A percentile compares a stretch with the other conserved stretches of the same genome.
phyloP scores from a whole-genome alignment of 2,329 filamentous ascomycete genomes.

The Beauveria rudraprayagi region DNA sequence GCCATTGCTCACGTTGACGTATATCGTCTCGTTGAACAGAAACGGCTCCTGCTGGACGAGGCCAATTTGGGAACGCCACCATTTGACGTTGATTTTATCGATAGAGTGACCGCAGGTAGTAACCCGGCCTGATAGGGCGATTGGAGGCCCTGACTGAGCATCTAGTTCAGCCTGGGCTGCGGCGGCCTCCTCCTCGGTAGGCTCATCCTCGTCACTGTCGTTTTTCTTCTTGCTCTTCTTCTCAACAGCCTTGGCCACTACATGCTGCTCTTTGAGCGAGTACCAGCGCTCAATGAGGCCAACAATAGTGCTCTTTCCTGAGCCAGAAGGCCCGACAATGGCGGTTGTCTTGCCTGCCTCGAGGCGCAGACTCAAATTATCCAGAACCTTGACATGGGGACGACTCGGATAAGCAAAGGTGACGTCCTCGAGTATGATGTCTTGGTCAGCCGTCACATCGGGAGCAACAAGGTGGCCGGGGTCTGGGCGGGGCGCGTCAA shows the following conservation, averaged over 20 bases:
- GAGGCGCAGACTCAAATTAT: constrained; percentile 50
- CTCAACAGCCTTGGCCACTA: constrained; percentile 34
- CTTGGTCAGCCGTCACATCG: constrained; percentile 29
- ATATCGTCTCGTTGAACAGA: constrained; percentile 59
- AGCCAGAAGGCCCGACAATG: constrained; percentile 65
- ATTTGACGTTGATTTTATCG: constrained; percentile 53
- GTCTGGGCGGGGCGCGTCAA: constrained; percentile 36
- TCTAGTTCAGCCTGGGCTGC: constrained; percentile 18
- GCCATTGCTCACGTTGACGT: constrained; percentile 54
- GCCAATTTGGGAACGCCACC: constrained; percentile 54
- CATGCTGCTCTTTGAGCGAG: constrained; percentile 45
- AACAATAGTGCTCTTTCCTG: constrained; percentile 67
- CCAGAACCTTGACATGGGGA: constrained; percentile 55
- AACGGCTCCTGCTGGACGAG: constrained; percentile 63
- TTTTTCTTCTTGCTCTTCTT: constrained; percentile 27
- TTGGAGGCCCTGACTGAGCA: constrained; percentile 31
- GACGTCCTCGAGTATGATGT: constrained; percentile 49
- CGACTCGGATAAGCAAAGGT: constrained; percentile 67
- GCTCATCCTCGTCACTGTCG: constrained; percentile 18
- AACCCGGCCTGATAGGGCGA: constrained; percentile 41
- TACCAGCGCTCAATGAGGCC: constrained; percentile 68
- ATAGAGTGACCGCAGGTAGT: constrained; percentile 46
- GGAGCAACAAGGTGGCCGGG: constrained; percentile 29
- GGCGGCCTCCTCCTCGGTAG: constrained; percentile 23
- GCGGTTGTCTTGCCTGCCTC: constrained; percentile 61